Percentiles rank a stretch among this genome's conserved stretches.
Conservation (phyloP, 2,329 filamentous ascomycete genomes). For the Aspergillus luchuensis region DNA sequence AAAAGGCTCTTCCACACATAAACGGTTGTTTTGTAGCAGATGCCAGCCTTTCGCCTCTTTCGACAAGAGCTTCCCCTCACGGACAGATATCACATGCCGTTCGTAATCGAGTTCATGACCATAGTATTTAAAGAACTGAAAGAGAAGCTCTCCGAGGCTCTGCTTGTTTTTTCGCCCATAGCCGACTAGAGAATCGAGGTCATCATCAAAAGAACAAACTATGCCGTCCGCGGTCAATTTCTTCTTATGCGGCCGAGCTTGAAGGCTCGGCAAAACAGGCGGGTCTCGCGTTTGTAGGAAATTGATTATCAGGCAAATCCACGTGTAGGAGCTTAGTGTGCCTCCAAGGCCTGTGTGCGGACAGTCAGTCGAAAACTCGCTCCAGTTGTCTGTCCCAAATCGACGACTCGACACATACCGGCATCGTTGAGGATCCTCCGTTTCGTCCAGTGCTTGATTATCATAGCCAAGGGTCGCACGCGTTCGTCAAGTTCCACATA, state of each 20-base stretch:
- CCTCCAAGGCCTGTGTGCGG: constrained; percentile 73
- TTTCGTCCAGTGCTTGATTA: constrained; percentile 97
- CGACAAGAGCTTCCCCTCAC: constrained; percentile 73
- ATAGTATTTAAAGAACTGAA: constrained; percentile 94
- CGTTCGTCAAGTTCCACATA: constrained; percentile 93
- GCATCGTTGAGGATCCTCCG: constrained; percentile 92
- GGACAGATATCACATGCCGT: constrained; percentile 79
- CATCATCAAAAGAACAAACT: constrained; percentile 80
- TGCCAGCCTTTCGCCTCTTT: constrained; percentile 91
- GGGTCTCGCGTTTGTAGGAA: constrained; percentile 87
- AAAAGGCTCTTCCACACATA: constrained; percentile 97
- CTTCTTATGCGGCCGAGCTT: constrained; percentile 69
- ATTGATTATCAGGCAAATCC: constrained; percentile 98
- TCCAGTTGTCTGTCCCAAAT: neutral
- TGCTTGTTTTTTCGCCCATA: constrained; percentile 81
- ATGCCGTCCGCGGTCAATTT: constrained; percentile 64
- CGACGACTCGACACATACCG: constrained; percentile 59
- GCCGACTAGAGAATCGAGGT: constrained; percentile 71
- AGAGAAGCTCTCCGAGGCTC: constrained; percentile 80
- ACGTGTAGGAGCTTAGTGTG: constrained; percentile 96
- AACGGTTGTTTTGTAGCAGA: constrained; percentile 72
- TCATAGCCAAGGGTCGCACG: constrained; percentile 90
- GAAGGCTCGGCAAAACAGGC: constrained; percentile 81
- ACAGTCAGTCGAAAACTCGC: constrained; percentile 20
- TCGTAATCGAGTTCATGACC: constrained; percentile 92